Conservation (phyloP, 2,329 filamentous ascomycete genomes). For the Fusarium udum region DNA sequence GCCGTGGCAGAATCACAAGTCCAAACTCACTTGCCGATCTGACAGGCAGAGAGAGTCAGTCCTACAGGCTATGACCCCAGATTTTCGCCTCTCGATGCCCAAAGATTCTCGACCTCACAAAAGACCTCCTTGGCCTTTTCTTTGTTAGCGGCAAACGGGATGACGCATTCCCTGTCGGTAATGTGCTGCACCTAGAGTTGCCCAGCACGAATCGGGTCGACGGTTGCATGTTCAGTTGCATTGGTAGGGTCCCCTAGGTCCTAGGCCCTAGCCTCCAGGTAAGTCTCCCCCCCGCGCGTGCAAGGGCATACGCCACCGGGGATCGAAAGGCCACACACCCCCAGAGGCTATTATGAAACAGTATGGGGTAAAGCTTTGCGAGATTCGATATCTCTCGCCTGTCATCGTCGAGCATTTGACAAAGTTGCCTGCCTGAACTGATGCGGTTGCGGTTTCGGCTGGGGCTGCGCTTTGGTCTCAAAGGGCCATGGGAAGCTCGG, state of each 20-base stretch:
- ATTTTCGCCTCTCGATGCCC: constrained; percentile 14
- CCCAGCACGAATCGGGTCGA: constrained; percentile 35
- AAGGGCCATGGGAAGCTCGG: background rate
- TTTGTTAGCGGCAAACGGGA: constrained; percentile 35
- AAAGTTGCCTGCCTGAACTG: background rate
- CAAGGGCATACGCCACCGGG: constrained; percentile 13
- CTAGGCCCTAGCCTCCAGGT: background rate
- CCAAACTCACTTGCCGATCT: constrained; percentile 12
- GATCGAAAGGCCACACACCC: constrained; percentile 15
- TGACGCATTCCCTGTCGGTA: constrained; percentile 45
- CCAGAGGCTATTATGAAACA: constrained; percentile 44
- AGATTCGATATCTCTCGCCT: constrained; percentile 42
- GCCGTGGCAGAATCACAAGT: background rate
- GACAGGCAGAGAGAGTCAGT: background rate
- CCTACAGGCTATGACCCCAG: constrained; percentile 8
- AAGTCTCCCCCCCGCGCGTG: background rate
- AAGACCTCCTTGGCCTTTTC: background rate
- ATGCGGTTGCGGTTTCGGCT: background rate
- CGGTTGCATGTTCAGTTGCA: background rate
- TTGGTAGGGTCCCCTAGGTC: constrained; percentile 15
- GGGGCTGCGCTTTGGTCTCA: background rate
- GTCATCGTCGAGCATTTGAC: constrained; percentile 32
- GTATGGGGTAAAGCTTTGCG: constrained; percentile 42
- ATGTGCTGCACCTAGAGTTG: constrained; percentile 10
- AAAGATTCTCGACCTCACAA: constrained; percentile 1